A percentile compares a stretch with the other conserved stretches of the same genome.
These are phyloP conservation scores for Arabidopsis lyrata DNA, from an alignment of 441 rosid genomes.

Conservation along the genomic window DNA sequence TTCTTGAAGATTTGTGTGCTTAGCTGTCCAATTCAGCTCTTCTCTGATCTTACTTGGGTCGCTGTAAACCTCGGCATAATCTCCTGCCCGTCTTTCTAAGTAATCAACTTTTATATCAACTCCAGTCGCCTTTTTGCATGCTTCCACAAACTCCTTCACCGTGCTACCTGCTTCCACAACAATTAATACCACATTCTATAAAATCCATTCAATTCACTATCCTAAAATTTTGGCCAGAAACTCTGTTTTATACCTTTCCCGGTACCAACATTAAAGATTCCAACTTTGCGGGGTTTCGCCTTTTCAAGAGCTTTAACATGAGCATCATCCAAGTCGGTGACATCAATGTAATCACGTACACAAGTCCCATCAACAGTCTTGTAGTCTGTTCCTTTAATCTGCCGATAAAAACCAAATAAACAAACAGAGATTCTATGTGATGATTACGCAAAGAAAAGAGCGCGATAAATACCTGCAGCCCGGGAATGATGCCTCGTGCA, in stretches of 20 bases:
- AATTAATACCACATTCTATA: background rate
- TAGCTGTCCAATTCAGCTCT: conserved; percentile 61
- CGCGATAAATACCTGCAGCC: conserved; percentile 69
- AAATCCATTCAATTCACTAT: background rate
- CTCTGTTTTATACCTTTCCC: conserved; percentile 62
- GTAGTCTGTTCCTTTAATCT: conserved; percentile 97
- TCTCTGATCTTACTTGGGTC: conserved; percentile 53
- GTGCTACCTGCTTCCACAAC: conserved; percentile 70
- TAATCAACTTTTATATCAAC: conserved; percentile 70
- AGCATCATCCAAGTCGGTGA: conserved; percentile 95
- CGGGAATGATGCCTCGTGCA: conserved; percentile 82
- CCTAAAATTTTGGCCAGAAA: background rate
- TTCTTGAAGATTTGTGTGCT: conserved; percentile 48
- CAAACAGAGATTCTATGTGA: conserved; percentile 22
- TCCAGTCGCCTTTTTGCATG: conserved; percentile 90
- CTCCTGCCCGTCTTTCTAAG: conserved; percentile 89
- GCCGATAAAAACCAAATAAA: conserved; percentile 1
- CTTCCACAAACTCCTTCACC: conserved; percentile 95
- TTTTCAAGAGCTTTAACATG: conserved; percentile 92
- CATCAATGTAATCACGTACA: conserved; percentile 90
- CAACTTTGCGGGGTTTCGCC: conserved; percentile 72
- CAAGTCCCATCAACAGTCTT: conserved; percentile 92
- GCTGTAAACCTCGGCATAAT: conserved; percentile 66
- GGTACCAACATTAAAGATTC: conserved; percentile 95
- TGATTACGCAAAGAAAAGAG: background rate